A percentile compares a stretch with the other conserved stretches of the same genome.
Conservation (phyloP, 169 alveolate genomes). For the Neospora caninum region DNA sequence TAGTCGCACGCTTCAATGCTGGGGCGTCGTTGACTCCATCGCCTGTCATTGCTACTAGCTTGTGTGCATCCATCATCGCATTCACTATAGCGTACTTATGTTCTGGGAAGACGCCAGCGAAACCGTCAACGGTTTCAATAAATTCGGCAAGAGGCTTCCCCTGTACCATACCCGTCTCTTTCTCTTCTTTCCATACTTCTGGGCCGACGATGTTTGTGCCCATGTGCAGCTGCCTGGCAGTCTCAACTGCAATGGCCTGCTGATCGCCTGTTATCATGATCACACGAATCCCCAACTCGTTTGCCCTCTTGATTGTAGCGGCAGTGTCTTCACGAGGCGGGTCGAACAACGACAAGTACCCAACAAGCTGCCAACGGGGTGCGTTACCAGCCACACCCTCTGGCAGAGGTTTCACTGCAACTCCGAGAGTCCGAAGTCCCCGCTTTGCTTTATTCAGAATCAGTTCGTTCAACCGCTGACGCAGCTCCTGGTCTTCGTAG, state of each 20-base stretch:
- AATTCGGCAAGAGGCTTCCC: slow-evolving; percentile 53
- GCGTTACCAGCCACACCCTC: neutral
- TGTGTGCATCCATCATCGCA: slow-evolving; percentile 69
- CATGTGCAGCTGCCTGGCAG: slow-evolving; percentile 77
- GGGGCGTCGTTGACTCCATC: slow-evolving; percentile 95
- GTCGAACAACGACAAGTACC: slow-evolving; percentile 70
- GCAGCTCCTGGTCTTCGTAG: slow-evolving; percentile 39
- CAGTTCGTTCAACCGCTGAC: slow-evolving; percentile 61
- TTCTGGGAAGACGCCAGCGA: slow-evolving; percentile 83
- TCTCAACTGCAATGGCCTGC: slow-evolving; percentile 81
- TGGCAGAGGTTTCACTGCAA: slow-evolving; percentile 40
- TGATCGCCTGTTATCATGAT: slow-evolving; percentile 92
- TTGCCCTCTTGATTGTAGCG: slow-evolving; percentile 78
- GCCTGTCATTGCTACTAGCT: slow-evolving; percentile 92
- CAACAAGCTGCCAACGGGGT: slow-evolving; percentile 67
- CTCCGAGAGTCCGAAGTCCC: slow-evolving; percentile 70
- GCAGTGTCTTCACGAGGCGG: slow-evolving; percentile 78
- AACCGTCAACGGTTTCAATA: slow-evolving; percentile 71
- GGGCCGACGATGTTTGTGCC: slow-evolving; percentile 76
- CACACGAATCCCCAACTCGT: slow-evolving; percentile 82
- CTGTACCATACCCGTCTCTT: slow-evolving; percentile 48
- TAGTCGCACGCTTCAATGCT: slow-evolving; percentile 91
- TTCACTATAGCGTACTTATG: slow-evolving; percentile 86
- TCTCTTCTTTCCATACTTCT: slow-evolving; percentile 64
- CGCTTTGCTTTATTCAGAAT: slow-evolving; percentile 62